Evolutionary conservation across 768 basidiomycete genomes (phyloP).

Genomic region (Rhodotorula paludigena): DNA sequence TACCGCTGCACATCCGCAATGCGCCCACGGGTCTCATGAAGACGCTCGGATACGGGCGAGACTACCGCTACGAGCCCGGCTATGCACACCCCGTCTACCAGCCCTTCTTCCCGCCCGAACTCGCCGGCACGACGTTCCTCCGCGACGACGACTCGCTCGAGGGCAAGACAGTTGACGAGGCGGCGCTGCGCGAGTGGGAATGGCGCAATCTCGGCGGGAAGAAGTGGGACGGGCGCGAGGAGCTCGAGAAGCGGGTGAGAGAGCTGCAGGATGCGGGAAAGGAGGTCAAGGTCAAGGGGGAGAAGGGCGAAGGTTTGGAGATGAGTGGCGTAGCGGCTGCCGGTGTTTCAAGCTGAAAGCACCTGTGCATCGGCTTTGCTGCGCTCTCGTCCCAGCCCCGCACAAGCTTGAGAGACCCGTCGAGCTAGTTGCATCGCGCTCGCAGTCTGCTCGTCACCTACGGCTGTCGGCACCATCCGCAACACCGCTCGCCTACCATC

Average conservation of each 20-base stretch:
- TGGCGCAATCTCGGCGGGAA: constrained; percentile 11
- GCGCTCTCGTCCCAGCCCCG: too few relatives aligned
- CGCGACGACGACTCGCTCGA: constrained; percentile 3
- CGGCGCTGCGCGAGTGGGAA: constrained; percentile 57
- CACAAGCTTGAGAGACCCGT: too few relatives aligned
- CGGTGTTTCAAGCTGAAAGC: too few relatives aligned
- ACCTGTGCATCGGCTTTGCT: too few relatives aligned
- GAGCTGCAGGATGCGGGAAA: neutral
- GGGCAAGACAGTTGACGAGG: constrained; percentile 52
- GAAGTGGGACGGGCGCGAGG: constrained; percentile 29
- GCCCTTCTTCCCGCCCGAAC: constrained; percentile 57
- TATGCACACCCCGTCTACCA: constrained; percentile 63
- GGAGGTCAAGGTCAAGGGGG: neutral
- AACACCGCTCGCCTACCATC: too few relatives aligned
- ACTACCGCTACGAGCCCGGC: constrained; percentile 50
- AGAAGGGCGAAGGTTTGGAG: neutral
- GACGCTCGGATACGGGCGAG: constrained; percentile 62
- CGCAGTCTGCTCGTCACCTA: too few relatives aligned
- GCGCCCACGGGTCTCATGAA: constrained; percentile 70
- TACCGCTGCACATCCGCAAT: constrained; percentile 70
- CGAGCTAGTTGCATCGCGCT: too few relatives aligned
- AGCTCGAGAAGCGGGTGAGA: constrained; percentile 14
- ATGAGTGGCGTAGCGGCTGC: too few relatives aligned
- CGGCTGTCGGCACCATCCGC: too few relatives aligned
- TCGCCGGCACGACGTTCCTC: constrained; percentile 46